Evolutionary conservation across 1,139 yeast genomes (phyloP).

Genomic region (Protomyces inundatus): DNA sequence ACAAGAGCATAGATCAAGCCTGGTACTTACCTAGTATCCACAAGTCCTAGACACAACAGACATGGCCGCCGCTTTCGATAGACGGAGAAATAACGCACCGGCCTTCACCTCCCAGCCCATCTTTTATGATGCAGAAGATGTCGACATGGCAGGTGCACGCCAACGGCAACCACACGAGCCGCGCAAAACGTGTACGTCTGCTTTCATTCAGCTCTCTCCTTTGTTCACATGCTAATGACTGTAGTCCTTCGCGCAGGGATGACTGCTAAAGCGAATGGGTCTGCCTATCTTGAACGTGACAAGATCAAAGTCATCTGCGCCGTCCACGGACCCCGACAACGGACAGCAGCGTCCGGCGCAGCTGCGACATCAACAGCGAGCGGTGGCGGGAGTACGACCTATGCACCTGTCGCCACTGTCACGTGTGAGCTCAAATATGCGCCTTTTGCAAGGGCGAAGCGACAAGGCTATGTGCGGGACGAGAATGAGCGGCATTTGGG

Average conservation of each 20-base stretch:
- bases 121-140: background rate
- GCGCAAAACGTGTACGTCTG: background rate
- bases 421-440: background rate
- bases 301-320: background rate
- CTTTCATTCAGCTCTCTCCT: background rate
- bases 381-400: background rate
- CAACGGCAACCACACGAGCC: background rate
- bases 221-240: background rate
- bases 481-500: constrained; percentile 1
- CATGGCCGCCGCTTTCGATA: constrained; percentile 5
- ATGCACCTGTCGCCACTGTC: background rate
- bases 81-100: constrained; percentile 20
- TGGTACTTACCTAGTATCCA: no score
- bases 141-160: background rate
- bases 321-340: constrained; percentile 16
- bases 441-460: background rate
- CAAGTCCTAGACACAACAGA: background rate
- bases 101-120: background rate
- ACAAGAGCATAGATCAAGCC: no score
- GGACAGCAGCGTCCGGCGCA: background rate
- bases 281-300: constrained; percentile 9
- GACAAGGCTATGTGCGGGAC: constrained; percentile 1
- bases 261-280: background rate
- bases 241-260: background rate
- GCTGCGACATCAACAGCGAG: background rate